Evolutionary conservation across 2,329 filamentous ascomycete genomes (phyloP).

Genomic region (Polychaeton citri): DNA sequence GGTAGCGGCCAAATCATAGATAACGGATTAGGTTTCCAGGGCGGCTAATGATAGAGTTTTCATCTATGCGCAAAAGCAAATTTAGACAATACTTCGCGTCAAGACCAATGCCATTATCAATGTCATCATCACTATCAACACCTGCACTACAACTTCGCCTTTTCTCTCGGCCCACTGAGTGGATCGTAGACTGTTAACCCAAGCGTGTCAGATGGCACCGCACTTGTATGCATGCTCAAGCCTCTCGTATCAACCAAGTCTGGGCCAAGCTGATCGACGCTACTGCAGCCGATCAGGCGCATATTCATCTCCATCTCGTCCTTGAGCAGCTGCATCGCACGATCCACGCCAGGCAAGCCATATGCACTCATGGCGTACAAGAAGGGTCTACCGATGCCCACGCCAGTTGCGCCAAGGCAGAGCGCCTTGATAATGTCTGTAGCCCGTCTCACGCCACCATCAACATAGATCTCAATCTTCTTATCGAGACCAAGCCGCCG

Average conservation of each 20-base stretch:
- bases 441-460: conserved; percentile 78
- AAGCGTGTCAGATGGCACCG: conserved; percentile 49
- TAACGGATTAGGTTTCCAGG: too few relatives aligned
- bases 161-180: conserved; percentile 26
- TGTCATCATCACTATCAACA: too few relatives aligned
- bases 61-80: too few relatives aligned
- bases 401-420: conserved; percentile 79
- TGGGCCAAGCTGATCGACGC: conserved; percentile 64
- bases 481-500: conserved; percentile 59
- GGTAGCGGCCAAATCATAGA: too few relatives aligned
- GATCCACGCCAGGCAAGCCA: conserved; percentile 72
- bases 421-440: conserved; percentile 94
- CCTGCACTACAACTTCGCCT: conserved; percentile 17
- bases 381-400: conserved; percentile 90
- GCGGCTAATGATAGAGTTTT: too few relatives aligned
- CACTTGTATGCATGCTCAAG: conserved; percentile 46
- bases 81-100: too few relatives aligned
- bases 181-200: conserved; percentile 43
- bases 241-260: conserved; percentile 67
- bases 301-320: conserved; percentile 99
- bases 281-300: conserved; percentile 73
- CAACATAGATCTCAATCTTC: conserved; percentile 67
- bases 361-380: conserved; percentile 93
- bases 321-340: conserved; percentile 60
- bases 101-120: too few relatives aligned